Percentiles rank a stretch among this genome's conserved stretches.
phyloP scores from a whole-genome alignment of 495 filamentous ascomycete genomes.

The Penicillium macrosclerotiorum region DNA sequence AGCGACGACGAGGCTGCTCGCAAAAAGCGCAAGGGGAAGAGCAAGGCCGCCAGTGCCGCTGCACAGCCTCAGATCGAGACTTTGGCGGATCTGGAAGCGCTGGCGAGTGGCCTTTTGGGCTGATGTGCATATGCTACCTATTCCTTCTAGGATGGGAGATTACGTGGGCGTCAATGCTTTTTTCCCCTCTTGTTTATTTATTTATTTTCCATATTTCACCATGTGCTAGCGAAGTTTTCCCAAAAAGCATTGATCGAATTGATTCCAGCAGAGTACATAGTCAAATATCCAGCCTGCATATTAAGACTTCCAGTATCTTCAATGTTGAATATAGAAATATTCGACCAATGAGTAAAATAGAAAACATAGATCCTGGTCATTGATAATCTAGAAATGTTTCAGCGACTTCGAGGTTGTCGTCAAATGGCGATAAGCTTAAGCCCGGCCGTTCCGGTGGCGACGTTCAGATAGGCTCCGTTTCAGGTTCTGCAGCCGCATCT shows the following conservation, averaged over 20 bases:
- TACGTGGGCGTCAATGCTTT: slow-evolving; percentile 9
- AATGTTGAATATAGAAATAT: too few relatives aligned
- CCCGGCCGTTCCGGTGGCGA: too few relatives aligned
- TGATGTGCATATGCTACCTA: slow-evolving; percentile 21
- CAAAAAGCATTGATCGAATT: slow-evolving; percentile 17
- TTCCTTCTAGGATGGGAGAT: slow-evolving; percentile 4
- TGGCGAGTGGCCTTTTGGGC: slow-evolving; percentile 80
- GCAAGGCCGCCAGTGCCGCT: slow-evolving; percentile 39
- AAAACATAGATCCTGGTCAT: too few relatives aligned
- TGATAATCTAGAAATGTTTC: too few relatives aligned
- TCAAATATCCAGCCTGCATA: too few relatives aligned
- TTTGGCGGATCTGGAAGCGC: slow-evolving; percentile 82
- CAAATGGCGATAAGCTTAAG: too few relatives aligned
- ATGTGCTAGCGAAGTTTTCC: slow-evolving; percentile 16
- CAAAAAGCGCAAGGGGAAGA: slow-evolving; percentile 47
- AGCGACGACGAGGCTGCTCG: slow-evolving; percentile 42
- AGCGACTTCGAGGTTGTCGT: too few relatives aligned
- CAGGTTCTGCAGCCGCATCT: too few relatives aligned
- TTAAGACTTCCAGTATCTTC: too few relatives aligned
- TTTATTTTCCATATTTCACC: slow-evolving; percentile 5
- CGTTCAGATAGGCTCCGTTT: too few relatives aligned
- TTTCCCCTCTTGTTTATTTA: slow-evolving; percentile 7
- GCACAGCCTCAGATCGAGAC: slow-evolving; percentile 68
- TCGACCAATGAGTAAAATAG: too few relatives aligned
- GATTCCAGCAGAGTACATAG: slow-evolving; percentile 13